Percentiles rank a stretch among this genome's conserved stretches.
Evolutionary conservation across 768 basidiomycete species (phyloP).

Genomic region (Russula griseocarnosa): DNA sequence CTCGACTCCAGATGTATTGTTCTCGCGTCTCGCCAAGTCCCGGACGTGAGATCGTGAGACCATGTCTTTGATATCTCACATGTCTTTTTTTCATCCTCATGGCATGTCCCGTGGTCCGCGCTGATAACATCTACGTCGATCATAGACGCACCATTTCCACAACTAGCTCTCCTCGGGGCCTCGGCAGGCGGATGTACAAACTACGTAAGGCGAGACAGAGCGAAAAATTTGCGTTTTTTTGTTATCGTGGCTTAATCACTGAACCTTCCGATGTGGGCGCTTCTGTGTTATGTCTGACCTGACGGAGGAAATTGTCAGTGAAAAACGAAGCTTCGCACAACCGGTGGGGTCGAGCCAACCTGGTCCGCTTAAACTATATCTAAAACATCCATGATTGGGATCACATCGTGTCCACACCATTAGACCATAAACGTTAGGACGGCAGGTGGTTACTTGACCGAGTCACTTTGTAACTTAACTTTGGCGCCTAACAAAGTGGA

Average conservation of each 20-base stretch:
- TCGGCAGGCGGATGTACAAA: neutral
- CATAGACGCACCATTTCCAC: constrained; percentile 8
- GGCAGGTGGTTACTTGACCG: neutral
- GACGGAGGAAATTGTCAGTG: neutral
- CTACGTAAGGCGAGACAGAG: neutral
- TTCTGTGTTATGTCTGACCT: neutral
- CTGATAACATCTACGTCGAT: constrained; percentile 6
- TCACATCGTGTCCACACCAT: neutral
- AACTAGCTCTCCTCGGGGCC: constrained; percentile 2
- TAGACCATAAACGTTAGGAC: neutral
- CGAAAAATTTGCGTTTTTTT: neutral
- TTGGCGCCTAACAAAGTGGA: neutral
- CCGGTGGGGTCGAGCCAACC: neutral
- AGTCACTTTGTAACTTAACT: neutral
- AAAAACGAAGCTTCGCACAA: neutral
- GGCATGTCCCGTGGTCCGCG: neutral
- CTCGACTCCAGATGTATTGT: neutral
- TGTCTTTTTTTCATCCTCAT: neutral
- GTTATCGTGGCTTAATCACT: constrained; percentile 6
- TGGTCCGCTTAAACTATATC: neutral
- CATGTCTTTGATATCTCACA: neutral
- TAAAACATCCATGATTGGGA: neutral
- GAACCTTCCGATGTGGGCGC: neutral
- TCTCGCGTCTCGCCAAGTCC: constrained; percentile 1
- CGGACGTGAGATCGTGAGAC: neutral